Evolutionary conservation across 495 filamentous ascomycete species (phyloP), one percentile per base, ranked within the genome.

Genomic region (Xylaria cubensis): DNA sequence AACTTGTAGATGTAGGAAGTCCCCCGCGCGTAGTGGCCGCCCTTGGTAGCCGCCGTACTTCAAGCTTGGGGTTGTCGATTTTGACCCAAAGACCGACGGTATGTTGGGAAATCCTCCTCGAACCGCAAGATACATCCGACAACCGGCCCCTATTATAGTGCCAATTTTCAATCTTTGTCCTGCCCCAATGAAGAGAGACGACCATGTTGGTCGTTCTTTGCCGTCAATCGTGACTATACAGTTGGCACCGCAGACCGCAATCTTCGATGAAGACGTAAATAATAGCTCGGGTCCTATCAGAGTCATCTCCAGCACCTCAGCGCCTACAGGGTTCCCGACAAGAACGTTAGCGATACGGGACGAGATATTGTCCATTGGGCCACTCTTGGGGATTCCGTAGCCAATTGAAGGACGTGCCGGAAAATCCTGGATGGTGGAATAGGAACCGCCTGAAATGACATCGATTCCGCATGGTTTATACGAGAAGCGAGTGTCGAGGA

Each of bases 21-120:
- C 90, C 7, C 88, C 87, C 21, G 84, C 74, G 6, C 82, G 82
- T 41, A 92, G 81, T 44, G 80, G 76, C 69, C 89, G 80, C 3
- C 89, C 89, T 77, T 91, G 84, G 42, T 85, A 86, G 1, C 90
- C 89, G n/a, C 90, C 90, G 59, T 89, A 82, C 6, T 76, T 83
- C 15, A 90, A 81, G 62, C 85, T 80, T 7, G 89, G 88, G 29
- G 84, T 84, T 1, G 88, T 90, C 0, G 86, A 83, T 73, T 90
- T 90, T 8, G 87, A 89, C 5, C 86, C 87, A 74, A 90, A 88
- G 78, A 84, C 88, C 29, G 84, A 76, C 26, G 88, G 84, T 50
- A 91, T 80, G 26, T 81, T 80, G 6, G 85, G 84, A 68, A 91
- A 84, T 0, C 89, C 89, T 8, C 89, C 88, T 64, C 81, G 81